Evolutionary conservation across 1,139 yeast genomes (phyloP).

Genomic region (Trichomonascaceae sp.): DNA sequence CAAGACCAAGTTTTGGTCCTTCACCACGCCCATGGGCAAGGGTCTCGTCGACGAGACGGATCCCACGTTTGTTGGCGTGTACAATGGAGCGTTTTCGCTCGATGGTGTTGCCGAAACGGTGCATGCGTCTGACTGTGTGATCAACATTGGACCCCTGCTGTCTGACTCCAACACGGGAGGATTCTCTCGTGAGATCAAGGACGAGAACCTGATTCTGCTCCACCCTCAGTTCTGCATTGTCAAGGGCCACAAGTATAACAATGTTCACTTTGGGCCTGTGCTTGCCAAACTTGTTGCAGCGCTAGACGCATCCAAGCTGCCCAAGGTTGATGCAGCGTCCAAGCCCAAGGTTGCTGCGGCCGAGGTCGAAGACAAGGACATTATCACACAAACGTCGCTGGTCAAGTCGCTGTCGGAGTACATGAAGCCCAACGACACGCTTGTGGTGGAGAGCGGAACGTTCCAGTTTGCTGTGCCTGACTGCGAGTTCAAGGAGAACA

Average conservation of each 20-base stretch:
- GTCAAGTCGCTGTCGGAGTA: conserved; percentile 20
- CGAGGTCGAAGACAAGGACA: conserved; percentile 12
- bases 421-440: conserved; percentile 47
- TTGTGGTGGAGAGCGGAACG: conserved; percentile 70
- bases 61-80: conserved; percentile 49
- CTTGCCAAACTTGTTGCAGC: conserved; percentile 28
- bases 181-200: conserved; percentile 27
- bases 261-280: conserved; percentile 36
- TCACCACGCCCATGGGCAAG: conserved; percentile 38
- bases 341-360: conserved; percentile 11
- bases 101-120: conserved; percentile 31
- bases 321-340: conserved; percentile 9
- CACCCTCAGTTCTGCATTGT: conserved; percentile 36
- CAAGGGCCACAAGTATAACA: conserved; percentile 26
- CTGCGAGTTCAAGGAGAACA: conserved; percentile 40
- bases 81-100: conserved; percentile 39
- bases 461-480: conserved; percentile 62
- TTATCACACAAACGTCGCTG: conserved; percentile 28
- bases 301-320: conserved; percentile 26
- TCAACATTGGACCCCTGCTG: conserved; percentile 30
- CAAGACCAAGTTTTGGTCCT: conserved; percentile 32
- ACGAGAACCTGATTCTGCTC: conserved; percentile 25
- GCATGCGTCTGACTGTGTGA: conserved; percentile 24
- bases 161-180: conserved; percentile 34
- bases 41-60: conserved; percentile 50